Evolutionary conservation across 331 rosid species (phyloP), one percentile per base, ranked within the genome.

Genomic region (Telfairia occidentalis): DNA sequence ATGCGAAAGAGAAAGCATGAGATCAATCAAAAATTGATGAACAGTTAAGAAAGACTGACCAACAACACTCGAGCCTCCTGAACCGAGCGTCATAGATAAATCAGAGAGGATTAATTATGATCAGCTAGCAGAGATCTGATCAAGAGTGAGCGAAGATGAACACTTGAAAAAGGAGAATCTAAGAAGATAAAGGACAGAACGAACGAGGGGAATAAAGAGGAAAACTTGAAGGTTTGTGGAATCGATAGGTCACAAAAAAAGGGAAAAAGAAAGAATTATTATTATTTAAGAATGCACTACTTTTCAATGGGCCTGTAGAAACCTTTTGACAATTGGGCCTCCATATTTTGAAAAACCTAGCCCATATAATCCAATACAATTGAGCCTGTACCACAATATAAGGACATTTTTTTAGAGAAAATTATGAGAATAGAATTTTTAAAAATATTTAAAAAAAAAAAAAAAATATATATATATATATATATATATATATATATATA

Each of bases 41-140:
- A 15, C 40, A 43, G 24, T 21, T 71, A 21, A 32, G 73, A 4
- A 71, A 71, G 26, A 83, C 96, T 86, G 78, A 95, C 99, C 99
- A 83, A 95, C 99, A 75, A 92, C 97, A 89, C 97, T 82, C 83
- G 99, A 95, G 85, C 96, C 97, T 74, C 88, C 97, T 32, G 97
- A 90, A 83, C 99, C 99, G 54, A 95, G 97, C 96, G 99, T 95
- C 99, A 95, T 95, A 82, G 97, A 84, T 84, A 75, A 79, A 2
- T 46, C 8, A 48, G 29, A n/a, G 26, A 76, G 29, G 58, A 57
- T 55, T 35, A 30, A 59, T 76, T 74, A 30, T 53, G 61, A 73
- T 43, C 50, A 82, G 80, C 61, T 30, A 32, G 66, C 38, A 18
- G 73, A 84, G 97, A 90, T 90, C 97, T 85, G 95, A 92, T 83